Evolutionary conservation across 78 protist species (phyloP), one percentile per base, ranked within the genome.

Genomic region (Isochrysis galbana): DNA sequence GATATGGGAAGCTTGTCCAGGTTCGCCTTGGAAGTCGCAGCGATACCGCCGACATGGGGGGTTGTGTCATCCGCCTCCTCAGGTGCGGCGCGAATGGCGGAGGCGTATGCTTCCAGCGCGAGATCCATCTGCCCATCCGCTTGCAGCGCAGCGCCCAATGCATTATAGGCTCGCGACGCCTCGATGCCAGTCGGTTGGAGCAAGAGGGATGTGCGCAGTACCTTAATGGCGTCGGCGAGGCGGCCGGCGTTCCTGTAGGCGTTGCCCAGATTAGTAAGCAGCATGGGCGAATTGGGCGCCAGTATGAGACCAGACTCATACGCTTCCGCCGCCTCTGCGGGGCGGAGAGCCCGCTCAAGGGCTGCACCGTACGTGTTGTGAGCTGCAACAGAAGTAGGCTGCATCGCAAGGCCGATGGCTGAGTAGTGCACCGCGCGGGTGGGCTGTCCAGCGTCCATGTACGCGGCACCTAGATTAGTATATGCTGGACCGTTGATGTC

Each of bases 1-100:
- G 80, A 70, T 36, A n/a, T 34, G 80, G 80, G 80, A 17, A 70
- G 80, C 80, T 70, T 70, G 80, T 70, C 39, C n/a, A 70, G 80
- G 80, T 70, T 70, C 44, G 80, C 22, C 29, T 2, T 5, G 45
- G 80, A 36, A 17, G 22, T 5, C 32, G 80, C 80, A 41, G 29
- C 29, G 29, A 51, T 7, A 7, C 61, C 61, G n/a, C n/a, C n/a
- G n/a, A n/a, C n/a, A n/a, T n/a, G n/a, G n/a, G n/a, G n/a, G n/a
- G n/a, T n/a, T n/a, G n/a, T n/a, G n/a, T n/a, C n/a, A 14, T 51
- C 61, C 61, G 61, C 61, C 29, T 51, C 61, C 29, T 14, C 80
- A 41, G 36, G 41, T 17, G 80, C n/a, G 45, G 41, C 41, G 80
- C 5, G 2, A 17, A 10, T 23, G 10, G 22, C 22, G n/a, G 80